A percentile compares a stretch with the other conserved stretches of the same genome.
phyloP scores from a whole-genome alignment of 208 protist genomes.

The Leptomonas seymouri region DNA sequence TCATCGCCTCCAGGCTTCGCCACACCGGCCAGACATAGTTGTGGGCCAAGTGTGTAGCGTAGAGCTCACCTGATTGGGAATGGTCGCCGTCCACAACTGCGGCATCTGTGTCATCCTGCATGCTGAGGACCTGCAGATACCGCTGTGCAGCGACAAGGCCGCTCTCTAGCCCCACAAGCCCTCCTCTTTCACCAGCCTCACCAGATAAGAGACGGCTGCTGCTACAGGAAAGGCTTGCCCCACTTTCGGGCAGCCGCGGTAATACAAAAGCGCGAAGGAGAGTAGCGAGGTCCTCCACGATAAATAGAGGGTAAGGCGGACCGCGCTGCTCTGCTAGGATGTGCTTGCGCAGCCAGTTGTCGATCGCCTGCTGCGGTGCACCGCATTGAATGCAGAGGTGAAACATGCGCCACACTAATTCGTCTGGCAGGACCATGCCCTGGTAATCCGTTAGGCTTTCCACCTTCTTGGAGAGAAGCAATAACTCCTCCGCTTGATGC shows the following conservation, averaged over 20 bases:
- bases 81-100: not conserved
- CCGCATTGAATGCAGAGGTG: constrained; percentile 53
- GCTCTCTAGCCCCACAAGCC: constrained; percentile 18
- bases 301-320: constrained; percentile 41
- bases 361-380: constrained; percentile 40
- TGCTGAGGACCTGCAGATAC: not conserved
- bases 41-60: constrained; percentile 31
- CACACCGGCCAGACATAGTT: constrained; percentile 55
- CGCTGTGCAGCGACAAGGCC: constrained; percentile 19
- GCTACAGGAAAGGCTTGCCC: constrained; percentile 13
- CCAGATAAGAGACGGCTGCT: constrained; percentile 9
- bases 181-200: not conserved
- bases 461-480: constrained; percentile 49
- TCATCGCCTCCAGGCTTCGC: constrained; percentile 37
- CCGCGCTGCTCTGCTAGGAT: constrained; percentile 41
- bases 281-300: constrained; percentile 33
- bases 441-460: constrained; percentile 46
- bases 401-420: constrained; percentile 61
- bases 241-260: constrained; percentile 37
- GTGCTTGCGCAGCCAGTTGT: constrained; percentile 35
- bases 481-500: constrained; percentile 54
- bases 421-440: constrained; percentile 69
- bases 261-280: constrained; percentile 28
- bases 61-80: not conserved
- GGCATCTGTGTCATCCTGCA: not conserved